Percentiles rank a stretch among this genome's conserved stretches.
phyloP scores from a whole-genome alignment of 2,329 filamentous ascomycete species.

The Penicillium sp. region DNA sequence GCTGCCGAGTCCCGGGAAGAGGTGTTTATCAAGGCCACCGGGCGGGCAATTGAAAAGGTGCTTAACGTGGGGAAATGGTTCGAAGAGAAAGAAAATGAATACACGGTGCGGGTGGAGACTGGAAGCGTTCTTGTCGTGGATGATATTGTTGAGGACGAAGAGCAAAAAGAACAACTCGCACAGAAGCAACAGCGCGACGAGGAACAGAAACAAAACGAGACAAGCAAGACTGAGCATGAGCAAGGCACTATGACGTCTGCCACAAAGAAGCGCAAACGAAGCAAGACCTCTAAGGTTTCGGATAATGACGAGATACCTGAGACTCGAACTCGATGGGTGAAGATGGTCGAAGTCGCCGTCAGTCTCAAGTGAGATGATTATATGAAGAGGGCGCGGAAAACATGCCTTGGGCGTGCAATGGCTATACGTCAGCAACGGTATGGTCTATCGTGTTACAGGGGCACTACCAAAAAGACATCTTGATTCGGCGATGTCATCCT shows the following conservation, averaged over 20 bases:
- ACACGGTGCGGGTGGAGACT: slow-evolving; percentile 57
- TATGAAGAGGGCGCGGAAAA: not conserved
- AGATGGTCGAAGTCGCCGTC: slow-evolving; percentile 51
- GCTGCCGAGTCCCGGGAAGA: slow-evolving; percentile 50
- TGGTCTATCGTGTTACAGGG: not conserved
- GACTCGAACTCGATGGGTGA: slow-evolving; percentile 51
- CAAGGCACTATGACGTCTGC: slow-evolving; percentile 23
- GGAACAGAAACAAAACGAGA: slow-evolving; percentile 15
- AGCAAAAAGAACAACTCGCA: slow-evolving; percentile 31
- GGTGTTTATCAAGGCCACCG: slow-evolving; percentile 63
- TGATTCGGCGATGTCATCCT: not conserved
- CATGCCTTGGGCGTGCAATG: not conserved
- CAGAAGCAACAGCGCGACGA: slow-evolving; percentile 26
- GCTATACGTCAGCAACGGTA: not conserved
- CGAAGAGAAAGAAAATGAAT: slow-evolving; percentile 55
- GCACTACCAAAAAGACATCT: not conserved
- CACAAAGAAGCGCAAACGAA: slow-evolving; percentile 36
- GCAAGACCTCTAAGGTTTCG: slow-evolving; percentile 18
- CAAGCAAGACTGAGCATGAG: slow-evolving; percentile 9
- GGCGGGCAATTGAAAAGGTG: slow-evolving; percentile 62
- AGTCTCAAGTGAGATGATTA: slow-evolving; percentile 41
- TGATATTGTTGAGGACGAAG: slow-evolving; percentile 57
- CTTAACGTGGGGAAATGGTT: slow-evolving; percentile 62
- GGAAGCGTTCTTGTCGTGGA: slow-evolving; percentile 63
- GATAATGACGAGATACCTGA: slow-evolving; percentile 46